Evolutionary conservation across 2,329 filamentous ascomycete species (phyloP), one percentile per base, ranked within the genome.

Genomic region (Sporothrix brasiliensis): DNA sequence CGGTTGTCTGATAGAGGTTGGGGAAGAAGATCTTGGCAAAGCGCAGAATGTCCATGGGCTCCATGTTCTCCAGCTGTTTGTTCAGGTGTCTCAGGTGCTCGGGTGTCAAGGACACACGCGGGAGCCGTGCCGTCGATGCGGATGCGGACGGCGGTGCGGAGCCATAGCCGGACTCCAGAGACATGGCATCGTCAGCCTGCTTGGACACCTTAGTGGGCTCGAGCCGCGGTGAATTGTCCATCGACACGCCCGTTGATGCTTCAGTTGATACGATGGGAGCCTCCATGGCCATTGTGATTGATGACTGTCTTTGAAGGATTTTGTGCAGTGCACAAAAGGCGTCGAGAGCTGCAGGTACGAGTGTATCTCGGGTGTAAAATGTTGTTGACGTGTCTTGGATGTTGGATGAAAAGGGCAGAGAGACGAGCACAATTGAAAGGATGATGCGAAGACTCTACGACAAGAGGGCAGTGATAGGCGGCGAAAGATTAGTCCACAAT

Each of bases 11-110:
- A 83, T 88, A 97, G 58, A 98, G 88, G 78, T 91, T 91, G 77
- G 95, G 95, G 76, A 99, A 91, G 76, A 94, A 91, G 76, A 92
- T 90, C 78, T 94, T 91, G 85, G 91, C 93, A 91, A 97, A 97
- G 82, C 89, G 91, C 72, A 99, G 87, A 76, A 98, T 91, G 74
- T 97, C 94, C 86, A 94, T 86, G 73, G 95, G 92, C 78, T 94
- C 89, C 80, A 98, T 91, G 78, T 90, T 87, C 80, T 95, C 92
- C 76, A 99, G 84, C 81, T 97, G 93, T 74, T 89, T 83, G 85
- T 99, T 99, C 79, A 99, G 86, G 81, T 94, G 94, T 77, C 92
- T 90, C 75, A 98, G 85, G 80, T 99, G 94, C 73, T 91, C 87
- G 79, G 91, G 91, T 74, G 92, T 94, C 83, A 99, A 93, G 80